Evolutionary conservation across 768 basidiomycete genomes (phyloP), one percentile per base, ranked within the genome.

Genomic region (Thelephora ganbajun): DNA sequence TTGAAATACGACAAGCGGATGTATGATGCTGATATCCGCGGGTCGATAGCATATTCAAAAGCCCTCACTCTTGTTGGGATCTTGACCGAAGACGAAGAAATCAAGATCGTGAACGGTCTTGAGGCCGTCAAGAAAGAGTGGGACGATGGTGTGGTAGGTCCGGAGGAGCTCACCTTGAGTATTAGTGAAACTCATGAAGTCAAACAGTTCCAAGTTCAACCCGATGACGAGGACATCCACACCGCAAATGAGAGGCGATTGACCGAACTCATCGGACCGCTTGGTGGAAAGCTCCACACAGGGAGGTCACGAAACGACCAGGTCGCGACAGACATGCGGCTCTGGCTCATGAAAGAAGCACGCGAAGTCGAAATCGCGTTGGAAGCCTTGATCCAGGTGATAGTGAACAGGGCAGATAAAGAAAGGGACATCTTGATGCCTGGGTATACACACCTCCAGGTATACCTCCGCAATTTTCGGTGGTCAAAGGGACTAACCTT

Each of bases 151-250:
- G 68, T 69, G 58, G 91, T 90, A 57, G 36, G 33, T 51, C 22
- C 22, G 2, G 7, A 9, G 39, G 3, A 20, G 7, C 16, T 14
- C 22, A 22, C 39, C 22, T 16, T 23, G 11, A 41, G 6, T 20
- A 9, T 11, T 7, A 11, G 47, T 19, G 18, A 26, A 47, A 44
- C 30, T 44, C 22, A 18, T 37, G 34, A 30, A 9, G 26, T 30
- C 26, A 9, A 30, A 12, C 56, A 93, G 85, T 99, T 99, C 59
- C 60, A 67, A 48, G 65, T 79, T 26, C 70, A 82, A 51, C 69
- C 77, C n/a, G 91, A 94, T 55, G 96, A 99, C 57, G 96, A 99
- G 59, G 96, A 99, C 59, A 98, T 99, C 50, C 94, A 98, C 63
- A 99, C 96, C 11, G 96, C 96, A 47, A 99, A 98, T 58, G 96